Base-by-base conservation (phyloP, 140 eudicot genomes). In the Senecio squalidus region DNA sequence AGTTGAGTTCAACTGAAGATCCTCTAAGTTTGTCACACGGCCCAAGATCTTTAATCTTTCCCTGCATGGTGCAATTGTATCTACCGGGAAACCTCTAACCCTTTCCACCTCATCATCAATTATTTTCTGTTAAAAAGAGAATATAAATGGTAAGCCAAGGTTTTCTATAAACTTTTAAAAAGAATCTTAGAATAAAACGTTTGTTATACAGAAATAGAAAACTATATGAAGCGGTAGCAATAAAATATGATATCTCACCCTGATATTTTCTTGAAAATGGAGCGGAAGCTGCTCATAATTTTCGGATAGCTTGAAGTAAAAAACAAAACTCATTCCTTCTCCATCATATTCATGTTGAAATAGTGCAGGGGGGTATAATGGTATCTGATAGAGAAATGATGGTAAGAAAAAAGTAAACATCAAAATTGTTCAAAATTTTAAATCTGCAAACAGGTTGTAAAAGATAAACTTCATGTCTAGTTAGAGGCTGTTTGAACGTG, bases 31-130 rank as follows among this genome's bases (percentile, higher is more conserved):
- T 52, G 65, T 80, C 43, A 92, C 66, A 39, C 96, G 82, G 2
- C 92, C 92, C 89, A 92, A 77, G 17, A 92, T 84, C 84, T 92
- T 92, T 57, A 92, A 70, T 67, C 98, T 77, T 81, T 92, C 98
- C 67, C 96, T 77, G 70, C 82, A 83, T 4, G 96, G 80, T 48
- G 89, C 79, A 58, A 58, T 73, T 38, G 95, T 76, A 76, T 92
- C 98, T 31, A 74, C 40, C 8, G 94, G 78, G 62, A 86, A 92
- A 46, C 95, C 85, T 79, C 66, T 81, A 46, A 84, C 74, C 61
- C 69, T 87, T 73, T 92, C 98, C 41, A 74, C 82, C 74, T 92
- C 98, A 73, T 87, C 94, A 50, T 81, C 83, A 30, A 92, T 84
- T 57, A 92, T 51, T 71, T 76, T 87, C 98, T 92, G 85, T 66